Evolutionary conservation across 2,329 filamentous ascomycete genomes (phyloP), one percentile per base, ranked within the genome.

Genomic region (Talaromyces funiculosus): DNA sequence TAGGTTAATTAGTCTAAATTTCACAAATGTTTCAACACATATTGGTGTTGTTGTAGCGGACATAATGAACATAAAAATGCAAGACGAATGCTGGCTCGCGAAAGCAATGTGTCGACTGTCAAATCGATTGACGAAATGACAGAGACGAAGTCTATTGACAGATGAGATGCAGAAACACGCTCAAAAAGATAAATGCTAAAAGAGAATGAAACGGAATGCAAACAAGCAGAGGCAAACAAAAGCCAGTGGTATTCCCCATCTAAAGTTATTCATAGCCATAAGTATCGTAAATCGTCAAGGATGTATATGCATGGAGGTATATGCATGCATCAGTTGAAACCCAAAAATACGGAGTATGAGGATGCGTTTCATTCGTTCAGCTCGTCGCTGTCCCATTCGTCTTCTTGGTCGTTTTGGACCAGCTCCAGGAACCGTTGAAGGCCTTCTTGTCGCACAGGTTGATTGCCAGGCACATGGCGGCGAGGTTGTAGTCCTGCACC

Each of bases 331-430:
- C 47, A 33, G 14, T 14, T 26, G 40, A 24, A 53, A 1, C n/a
- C n/a, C 20, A 59, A 22, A 38, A 43, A 9, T 53, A 59, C 45
- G 43, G 29, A 3, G 57, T 60, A 29, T 38, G 22, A 18, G 12
- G 3, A 3, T 33, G 35, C n/a, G 22, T n/a, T 5, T 60, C 37
- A 62, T 14, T 79, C 78, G 18, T 82, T 80, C 55, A 84, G 64
- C 66, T 84, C 82, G 67, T 85, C 82, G 63, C 81, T 84, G 63
- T 84, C 81, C 82, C 82, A 85, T 61, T 79, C 82, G 64, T 84
- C 82, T 69, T 85, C 82, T 43, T 80, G 76, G 62, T 85, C 82
- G 56, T 80, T 74, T 59, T 73, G 68, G 5, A 81, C 82, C 60
- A 84, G 69, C 43, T 80, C 75, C 37, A 84, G 65, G 64, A 84